These are phyloP conservation scores for Suhomyces panamericanus DNA, from an alignment of 1,139 yeast species.

Conservation along the genomic window DNA sequence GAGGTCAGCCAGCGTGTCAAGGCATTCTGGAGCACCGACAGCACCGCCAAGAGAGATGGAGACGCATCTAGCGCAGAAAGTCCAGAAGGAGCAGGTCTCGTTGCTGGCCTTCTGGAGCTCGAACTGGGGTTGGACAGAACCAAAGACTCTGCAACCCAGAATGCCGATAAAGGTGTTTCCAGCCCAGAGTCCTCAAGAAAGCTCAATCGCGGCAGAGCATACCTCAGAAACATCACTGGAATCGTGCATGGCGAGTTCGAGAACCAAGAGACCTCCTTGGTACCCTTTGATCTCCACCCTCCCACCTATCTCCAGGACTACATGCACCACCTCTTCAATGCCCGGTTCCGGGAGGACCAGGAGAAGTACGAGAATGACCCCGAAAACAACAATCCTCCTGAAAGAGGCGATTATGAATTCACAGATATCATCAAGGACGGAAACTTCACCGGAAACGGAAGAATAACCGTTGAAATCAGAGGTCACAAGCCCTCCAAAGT, in stretches of 20 bases:
- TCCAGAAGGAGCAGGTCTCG: constrained; percentile 11
- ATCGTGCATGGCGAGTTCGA: constrained; percentile 46
- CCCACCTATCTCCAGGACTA: constrained; percentile 48
- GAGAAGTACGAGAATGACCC: constrained; percentile 30
- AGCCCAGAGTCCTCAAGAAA: not conserved
- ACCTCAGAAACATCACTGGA: constrained; percentile 54
- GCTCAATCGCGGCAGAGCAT: constrained; percentile 28
- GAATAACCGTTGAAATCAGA: constrained; percentile 25
- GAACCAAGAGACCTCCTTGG: constrained; percentile 1
- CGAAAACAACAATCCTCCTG: constrained; percentile 24
- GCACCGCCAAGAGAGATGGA: not conserved
- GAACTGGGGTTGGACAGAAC: not conserved
- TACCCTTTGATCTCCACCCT: constrained; percentile 23
- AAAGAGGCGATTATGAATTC: constrained; percentile 10
- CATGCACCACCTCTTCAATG: constrained; percentile 30
- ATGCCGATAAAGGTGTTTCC: not conserved
- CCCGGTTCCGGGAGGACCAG: constrained; percentile 25
- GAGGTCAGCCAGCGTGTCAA: constrained; percentile 48
- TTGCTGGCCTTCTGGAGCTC: not conserved
- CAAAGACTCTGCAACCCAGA: not conserved
- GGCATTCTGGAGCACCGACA: constrained; percentile 46
- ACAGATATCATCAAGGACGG: constrained; percentile 24
- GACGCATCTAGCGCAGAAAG: constrained; percentile 7
- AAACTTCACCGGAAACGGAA: constrained; percentile 32
- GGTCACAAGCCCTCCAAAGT: constrained; percentile 26